These are phyloP conservation scores for Botrytis paeoniae DNA, from an alignment of 2,329 filamentous ascomycete species.

Conservation along the genomic window DNA sequence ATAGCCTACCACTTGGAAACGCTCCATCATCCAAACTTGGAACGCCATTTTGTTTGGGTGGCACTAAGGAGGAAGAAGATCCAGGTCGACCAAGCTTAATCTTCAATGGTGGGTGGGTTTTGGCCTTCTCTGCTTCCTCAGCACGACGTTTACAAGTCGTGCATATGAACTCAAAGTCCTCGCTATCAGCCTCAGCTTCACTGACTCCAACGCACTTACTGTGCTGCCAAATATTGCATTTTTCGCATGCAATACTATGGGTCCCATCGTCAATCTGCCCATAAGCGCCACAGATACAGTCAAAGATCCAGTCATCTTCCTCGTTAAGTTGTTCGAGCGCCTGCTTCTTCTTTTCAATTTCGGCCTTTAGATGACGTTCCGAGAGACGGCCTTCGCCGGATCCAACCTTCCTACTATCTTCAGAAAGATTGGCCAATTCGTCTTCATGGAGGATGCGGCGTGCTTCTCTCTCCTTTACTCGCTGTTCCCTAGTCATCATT, in stretches of 20 bases:
- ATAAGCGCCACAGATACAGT: slow-evolving; percentile 87
- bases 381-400: slow-evolving; percentile 62
- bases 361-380: slow-evolving; percentile 74
- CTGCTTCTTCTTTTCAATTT: slow-evolving; percentile 76
- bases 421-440: slow-evolving; percentile 74
- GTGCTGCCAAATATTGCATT: slow-evolving; percentile 95
- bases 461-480: slow-evolving; percentile 79
- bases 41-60: slow-evolving; percentile 29
- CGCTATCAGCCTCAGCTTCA: slow-evolving; percentile 73
- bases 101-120: slow-evolving; percentile 57
- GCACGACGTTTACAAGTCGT: slow-evolving; percentile 69
- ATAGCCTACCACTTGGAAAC: slow-evolving; percentile 23
- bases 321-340: slow-evolving; percentile 67
- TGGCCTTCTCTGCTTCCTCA: slow-evolving; percentile 57
- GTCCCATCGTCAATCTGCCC: slow-evolving; percentile 93
- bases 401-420: slow-evolving; percentile 63
- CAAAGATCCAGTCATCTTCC: slow-evolving; percentile 86
- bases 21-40: slow-evolving; percentile 14
- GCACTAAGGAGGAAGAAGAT: slow-evolving; percentile 44
- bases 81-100: slow-evolving; percentile 52
- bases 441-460: slow-evolving; percentile 82
- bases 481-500: slow-evolving; percentile 79
- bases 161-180: slow-evolving; percentile 88
- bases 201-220: slow-evolving; percentile 84
- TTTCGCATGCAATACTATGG: slow-evolving; percentile 90